These are phyloP conservation scores for Moniliophthora roreri DNA, from an alignment of 1,284 basidiomycete genomes.

Conservation along the genomic window DNA sequence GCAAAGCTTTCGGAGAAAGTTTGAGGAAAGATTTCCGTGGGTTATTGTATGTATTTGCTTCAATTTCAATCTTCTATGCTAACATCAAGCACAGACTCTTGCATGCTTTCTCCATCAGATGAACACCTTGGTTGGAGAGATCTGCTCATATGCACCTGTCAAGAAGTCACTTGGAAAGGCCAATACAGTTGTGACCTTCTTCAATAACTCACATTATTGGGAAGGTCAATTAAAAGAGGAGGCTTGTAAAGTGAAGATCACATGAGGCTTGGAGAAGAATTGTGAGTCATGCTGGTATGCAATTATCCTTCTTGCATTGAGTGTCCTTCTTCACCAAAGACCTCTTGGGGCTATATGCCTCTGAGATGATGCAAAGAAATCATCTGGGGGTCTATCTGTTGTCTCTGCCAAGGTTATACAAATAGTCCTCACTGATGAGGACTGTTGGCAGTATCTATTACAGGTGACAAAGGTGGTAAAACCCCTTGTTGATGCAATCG, in stretches of 20 bases:
- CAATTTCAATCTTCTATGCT: no score
- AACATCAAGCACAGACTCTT: slow-evolving; percentile 9
- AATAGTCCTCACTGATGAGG: slow-evolving; percentile 16
- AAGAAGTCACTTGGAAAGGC: slow-evolving; percentile 22
- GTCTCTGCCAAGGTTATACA: slow-evolving; percentile 22
- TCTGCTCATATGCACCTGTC: slow-evolving; percentile 20
- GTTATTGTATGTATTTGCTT: slow-evolving; percentile 3
- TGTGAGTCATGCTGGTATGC: slow-evolving; percentile 25
- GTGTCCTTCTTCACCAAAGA: slow-evolving; percentile 14
- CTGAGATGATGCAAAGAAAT: slow-evolving; percentile 22
- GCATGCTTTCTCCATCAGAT: slow-evolving; percentile 25
- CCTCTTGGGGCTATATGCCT: slow-evolving; percentile 6
- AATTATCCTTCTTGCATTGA: slow-evolving; percentile 23
- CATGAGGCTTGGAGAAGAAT: slow-evolving; percentile 24
- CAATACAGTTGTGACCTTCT: slow-evolving; percentile 27
- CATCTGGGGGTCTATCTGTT: slow-evolving; percentile 21
- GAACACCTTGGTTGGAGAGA: slow-evolving; percentile 29
- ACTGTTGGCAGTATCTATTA: slow-evolving; percentile 18
- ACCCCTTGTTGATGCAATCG: slow-evolving; percentile 30
- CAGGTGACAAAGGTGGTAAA: slow-evolving; percentile 26
- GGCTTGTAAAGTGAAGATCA: slow-evolving; percentile 18
- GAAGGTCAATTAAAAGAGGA: slow-evolving; percentile 20
- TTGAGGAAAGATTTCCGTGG: slow-evolving; percentile 16
- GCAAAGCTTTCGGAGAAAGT: slow-evolving; percentile 19
- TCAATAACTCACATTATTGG: slow-evolving; percentile 33